A percentile compares a stretch with the other conserved stretches of the same genome.
Conservation (phyloP, 441 rosid genomes). For the Pelargonium citronellum region DNA sequence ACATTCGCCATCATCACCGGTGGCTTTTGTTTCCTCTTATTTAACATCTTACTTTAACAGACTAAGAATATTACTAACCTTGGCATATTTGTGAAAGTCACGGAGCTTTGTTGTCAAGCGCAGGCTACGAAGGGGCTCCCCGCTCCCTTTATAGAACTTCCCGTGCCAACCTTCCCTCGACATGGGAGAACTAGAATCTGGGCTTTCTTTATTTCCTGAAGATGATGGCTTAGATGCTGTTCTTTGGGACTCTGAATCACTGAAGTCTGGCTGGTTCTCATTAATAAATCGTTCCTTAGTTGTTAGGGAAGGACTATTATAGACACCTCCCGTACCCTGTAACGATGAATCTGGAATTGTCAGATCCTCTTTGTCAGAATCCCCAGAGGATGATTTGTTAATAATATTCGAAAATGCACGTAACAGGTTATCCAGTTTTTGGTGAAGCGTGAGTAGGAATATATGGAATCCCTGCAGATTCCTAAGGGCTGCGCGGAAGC, state of each 20-base stretch:
- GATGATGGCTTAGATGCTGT: constrained; percentile 49
- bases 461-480: constrained; percentile 92
- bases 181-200: constrained; percentile 59
- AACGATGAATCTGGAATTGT: constrained; percentile 56
- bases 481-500: constrained; percentile 85
- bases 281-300: constrained; percentile 46
- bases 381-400: constrained; percentile 53
- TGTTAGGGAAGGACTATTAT: constrained; percentile 46
- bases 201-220: constrained; percentile 61
- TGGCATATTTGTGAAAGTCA: constrained; percentile 90
- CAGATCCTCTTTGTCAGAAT: constrained; percentile 73
- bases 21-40: too few species aligned
- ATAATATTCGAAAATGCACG: constrained; percentile 68
- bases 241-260: constrained; percentile 63
- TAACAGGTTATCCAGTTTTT: constrained; percentile 68
- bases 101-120: constrained; percentile 88
- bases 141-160: constrained; percentile 48
- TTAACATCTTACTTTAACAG: not conserved
- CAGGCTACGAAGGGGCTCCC: constrained; percentile 63
- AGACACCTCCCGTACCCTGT: constrained; percentile 32
- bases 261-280: constrained; percentile 52
- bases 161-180: constrained; percentile 82
- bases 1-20: not conserved
- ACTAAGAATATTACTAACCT: constrained; percentile 41
- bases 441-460: constrained; percentile 88